A percentile compares a stretch with the other conserved stretches of the same genome.
phyloP scores from a whole-genome alignment of 805 yeast species.

The Metschnikowia kunwiensis region DNA sequence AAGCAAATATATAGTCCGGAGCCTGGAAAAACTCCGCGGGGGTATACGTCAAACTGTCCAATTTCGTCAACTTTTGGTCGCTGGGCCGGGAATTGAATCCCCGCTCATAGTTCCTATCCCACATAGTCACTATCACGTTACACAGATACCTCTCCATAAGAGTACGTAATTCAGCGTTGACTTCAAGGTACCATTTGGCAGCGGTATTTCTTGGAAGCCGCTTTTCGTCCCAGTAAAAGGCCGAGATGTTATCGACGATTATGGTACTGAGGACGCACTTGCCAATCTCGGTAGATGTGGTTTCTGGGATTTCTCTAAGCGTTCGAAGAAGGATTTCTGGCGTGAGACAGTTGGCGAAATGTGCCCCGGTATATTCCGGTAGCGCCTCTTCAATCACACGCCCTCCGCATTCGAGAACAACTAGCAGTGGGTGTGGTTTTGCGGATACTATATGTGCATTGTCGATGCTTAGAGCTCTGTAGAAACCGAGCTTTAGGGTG shows the following conservation, averaged over 20 bases:
- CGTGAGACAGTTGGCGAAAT: conserved; percentile 3
- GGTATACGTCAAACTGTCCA: conserved; percentile 10
- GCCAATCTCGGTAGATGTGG: background rate
- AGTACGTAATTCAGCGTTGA: conserved; percentile 12
- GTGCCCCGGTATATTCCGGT: background rate
- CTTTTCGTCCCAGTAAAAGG: conserved; percentile 33
- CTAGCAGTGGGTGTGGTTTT: background rate
- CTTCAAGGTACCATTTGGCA: conserved; percentile 14
- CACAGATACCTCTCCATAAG: conserved; percentile 23
- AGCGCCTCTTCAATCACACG: conserved; percentile 1
- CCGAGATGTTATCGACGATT: conserved; percentile 32
- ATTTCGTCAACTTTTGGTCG: background rate
- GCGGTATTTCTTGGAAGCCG: background rate
- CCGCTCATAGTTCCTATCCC: conserved; percentile 29
- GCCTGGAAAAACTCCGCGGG: conserved; percentile 11
- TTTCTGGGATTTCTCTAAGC: conserved; percentile 5
- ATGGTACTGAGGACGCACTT: conserved; percentile 20
- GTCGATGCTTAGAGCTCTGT: conserved; percentile 5
- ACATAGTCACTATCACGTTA: conserved; percentile 28
- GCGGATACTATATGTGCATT: background rate
- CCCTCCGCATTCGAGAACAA: conserved; percentile 12
- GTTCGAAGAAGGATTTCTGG: conserved; percentile 6
- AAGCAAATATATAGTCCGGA: background rate
- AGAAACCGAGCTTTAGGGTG: conserved; percentile 11
- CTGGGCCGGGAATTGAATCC: conserved; percentile 23